phyloP scores from a whole-genome alignment of 371 early-diverging fungal species.

The Syncephalastrum racemosum region DNA sequence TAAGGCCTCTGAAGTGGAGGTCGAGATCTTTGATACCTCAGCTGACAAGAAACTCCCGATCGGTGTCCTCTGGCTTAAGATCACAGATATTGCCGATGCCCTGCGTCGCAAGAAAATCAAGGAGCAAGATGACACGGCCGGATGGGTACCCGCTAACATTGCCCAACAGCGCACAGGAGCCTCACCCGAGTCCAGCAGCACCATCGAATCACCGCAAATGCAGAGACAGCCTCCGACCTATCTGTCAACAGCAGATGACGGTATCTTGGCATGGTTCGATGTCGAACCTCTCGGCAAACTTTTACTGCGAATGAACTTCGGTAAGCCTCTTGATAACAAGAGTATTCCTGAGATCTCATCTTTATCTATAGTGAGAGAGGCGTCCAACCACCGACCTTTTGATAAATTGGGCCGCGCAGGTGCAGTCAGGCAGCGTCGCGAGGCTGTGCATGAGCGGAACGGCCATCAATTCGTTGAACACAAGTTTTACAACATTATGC shows the following conservation, averaged over 20 bases:
- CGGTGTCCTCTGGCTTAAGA: constrained; percentile 82
- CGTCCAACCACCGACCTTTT: constrained; percentile 56
- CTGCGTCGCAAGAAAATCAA: constrained; percentile 45
- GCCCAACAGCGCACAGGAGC: constrained; percentile 19
- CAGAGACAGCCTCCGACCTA: constrained; percentile 8
- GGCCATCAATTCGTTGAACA: constrained; percentile 89
- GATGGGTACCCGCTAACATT: constrained; percentile 32
- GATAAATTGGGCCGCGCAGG: constrained; percentile 81
- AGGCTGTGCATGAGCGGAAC: constrained; percentile 71
- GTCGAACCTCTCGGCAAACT: constrained; percentile 92
- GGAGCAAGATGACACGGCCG: constrained; percentile 39
- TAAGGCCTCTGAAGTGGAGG: constrained; percentile 90
- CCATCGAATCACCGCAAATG: constrained; percentile 3
- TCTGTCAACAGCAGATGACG: constrained; percentile 33
- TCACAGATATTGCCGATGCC: constrained; percentile 78
- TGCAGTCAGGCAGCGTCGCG: constrained; percentile 84
- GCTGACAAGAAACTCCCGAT: constrained; percentile 63
- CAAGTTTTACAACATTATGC: constrained; percentile 90
- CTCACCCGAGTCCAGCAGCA: background rate
- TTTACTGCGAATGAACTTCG: constrained; percentile 76
- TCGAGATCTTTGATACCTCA: constrained; percentile 74
- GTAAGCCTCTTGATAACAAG: constrained; percentile 27
- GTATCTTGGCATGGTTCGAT: constrained; percentile 83
- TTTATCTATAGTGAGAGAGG: constrained; percentile 22
- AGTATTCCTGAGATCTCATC: background rate